Evolutionary conservation across 108 stramenopile species (phyloP).

Genomic region (Epithemia pelagica): DNA sequence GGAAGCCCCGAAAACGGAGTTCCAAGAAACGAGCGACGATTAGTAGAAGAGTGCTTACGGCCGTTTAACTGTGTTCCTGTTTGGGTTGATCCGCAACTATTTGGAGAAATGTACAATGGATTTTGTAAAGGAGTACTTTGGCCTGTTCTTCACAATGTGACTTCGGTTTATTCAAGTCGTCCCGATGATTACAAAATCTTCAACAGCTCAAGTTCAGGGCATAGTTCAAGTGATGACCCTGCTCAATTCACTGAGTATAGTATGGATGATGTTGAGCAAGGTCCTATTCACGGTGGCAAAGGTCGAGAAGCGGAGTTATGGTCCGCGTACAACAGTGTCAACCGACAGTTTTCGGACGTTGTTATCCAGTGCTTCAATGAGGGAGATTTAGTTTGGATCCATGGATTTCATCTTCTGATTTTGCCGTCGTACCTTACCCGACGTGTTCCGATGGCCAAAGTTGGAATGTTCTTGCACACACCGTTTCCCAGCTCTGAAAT

Average conservation of each 20-base stretch:
- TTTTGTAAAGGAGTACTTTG: constrained; percentile 96
- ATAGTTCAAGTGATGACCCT: constrained; percentile 8
- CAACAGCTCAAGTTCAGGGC: background rate
- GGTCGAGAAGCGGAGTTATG: constrained; percentile 81
- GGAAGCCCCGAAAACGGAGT: constrained; percentile 70
- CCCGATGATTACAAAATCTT: constrained; percentile 21
- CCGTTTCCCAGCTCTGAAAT: constrained; percentile 99
- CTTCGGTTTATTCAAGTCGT: constrained; percentile 62
- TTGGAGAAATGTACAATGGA: constrained; percentile 91
- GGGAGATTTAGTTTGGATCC: constrained; percentile 95
- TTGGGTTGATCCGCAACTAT: constrained; percentile 79
- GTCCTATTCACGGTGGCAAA: constrained; percentile 79
- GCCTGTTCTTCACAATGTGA: constrained; percentile 95
- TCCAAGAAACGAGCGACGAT: constrained; percentile 66
- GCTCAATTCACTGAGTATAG: constrained; percentile 63
- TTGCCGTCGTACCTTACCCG: constrained; percentile 89
- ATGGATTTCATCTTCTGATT: constrained; percentile 98
- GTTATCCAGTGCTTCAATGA: constrained; percentile 82
- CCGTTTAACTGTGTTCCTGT: constrained; percentile 96
- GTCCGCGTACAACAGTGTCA: constrained; percentile 87
- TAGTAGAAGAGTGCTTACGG: constrained; percentile 82
- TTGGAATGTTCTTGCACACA: constrained; percentile 95
- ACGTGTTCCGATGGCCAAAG: constrained; percentile 82
- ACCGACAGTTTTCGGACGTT: constrained; percentile 84
- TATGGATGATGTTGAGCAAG: constrained; percentile 73